These are phyloP conservation scores for Trichosporon coremiiforme DNA, from an alignment of 1,284 basidiomycete genomes.

Conservation along the genomic window DNA sequence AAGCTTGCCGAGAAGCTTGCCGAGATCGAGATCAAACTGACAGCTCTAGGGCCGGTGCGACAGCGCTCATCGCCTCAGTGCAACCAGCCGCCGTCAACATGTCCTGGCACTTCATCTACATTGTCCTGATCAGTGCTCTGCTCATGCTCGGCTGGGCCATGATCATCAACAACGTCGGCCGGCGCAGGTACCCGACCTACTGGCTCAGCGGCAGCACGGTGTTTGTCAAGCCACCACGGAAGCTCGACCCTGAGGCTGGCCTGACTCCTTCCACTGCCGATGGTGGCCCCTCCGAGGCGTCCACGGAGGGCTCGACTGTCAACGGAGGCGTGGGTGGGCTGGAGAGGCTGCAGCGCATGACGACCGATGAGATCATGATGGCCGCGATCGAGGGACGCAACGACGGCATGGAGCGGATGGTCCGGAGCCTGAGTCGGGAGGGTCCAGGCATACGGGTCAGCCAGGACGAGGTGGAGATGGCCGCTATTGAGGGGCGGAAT, in stretches of 20 bases:
- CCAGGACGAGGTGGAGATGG: constrained; percentile 12
- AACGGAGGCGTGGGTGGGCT: background rate
- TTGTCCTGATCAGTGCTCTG: constrained; percentile 62
- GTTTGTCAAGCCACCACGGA: constrained; percentile 19
- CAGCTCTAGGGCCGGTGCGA: constrained; percentile 59
- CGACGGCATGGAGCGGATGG: background rate
- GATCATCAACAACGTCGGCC: constrained; percentile 64
- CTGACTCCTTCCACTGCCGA: too few species aligned
- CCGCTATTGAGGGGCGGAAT: constrained; percentile 26
- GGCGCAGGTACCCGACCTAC: constrained; percentile 62
- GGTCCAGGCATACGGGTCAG: too few species aligned
- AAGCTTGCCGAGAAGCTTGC: too few species aligned
- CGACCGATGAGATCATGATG: constrained; percentile 15
- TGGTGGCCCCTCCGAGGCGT: too few species aligned
- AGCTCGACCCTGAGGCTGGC: background rate
- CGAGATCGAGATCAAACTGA: too few species aligned
- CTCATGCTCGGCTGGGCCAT: constrained; percentile 63
- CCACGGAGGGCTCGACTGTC: background rate
- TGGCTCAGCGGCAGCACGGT: constrained; percentile 53
- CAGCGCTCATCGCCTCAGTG: constrained; percentile 60
- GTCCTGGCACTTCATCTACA: constrained; percentile 67
- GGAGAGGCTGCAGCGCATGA: background rate
- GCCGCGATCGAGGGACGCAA: constrained; percentile 13
- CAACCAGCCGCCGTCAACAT: constrained; percentile 59
- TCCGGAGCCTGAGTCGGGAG: background rate